Evolutionary conservation across 768 basidiomycete genomes (phyloP).

Genomic region (Epithele typhae): DNA sequence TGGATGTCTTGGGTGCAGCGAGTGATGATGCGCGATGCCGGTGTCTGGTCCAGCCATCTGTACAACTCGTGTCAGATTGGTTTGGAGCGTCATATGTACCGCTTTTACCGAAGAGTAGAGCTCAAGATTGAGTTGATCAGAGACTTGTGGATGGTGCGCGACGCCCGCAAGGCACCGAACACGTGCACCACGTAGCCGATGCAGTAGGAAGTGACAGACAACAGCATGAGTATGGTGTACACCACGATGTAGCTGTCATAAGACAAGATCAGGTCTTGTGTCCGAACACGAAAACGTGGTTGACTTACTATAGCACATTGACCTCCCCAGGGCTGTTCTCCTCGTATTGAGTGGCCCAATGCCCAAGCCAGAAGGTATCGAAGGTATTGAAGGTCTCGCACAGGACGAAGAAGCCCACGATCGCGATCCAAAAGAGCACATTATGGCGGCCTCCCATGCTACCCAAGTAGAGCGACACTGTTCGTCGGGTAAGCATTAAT

Average conservation of each 20-base stretch:
- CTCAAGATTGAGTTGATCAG: constrained; percentile 18
- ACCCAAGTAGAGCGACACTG: constrained; percentile 2
- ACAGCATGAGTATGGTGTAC: constrained; percentile 19
- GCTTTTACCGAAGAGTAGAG: constrained; percentile 27
- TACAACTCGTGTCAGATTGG: background rate
- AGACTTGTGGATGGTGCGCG: too few species aligned
- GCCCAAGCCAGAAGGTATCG: background rate
- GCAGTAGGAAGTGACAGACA: background rate
- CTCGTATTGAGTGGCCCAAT: constrained; percentile 10
- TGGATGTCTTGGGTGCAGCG: constrained; percentile 35
- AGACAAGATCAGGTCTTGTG: background rate
- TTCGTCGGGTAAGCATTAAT: background rate
- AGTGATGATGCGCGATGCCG: constrained; percentile 53
- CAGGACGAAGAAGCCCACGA: background rate
- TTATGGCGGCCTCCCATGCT: background rate
- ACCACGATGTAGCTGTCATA: too few species aligned
- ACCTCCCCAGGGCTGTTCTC: constrained; percentile 24
- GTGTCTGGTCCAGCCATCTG: too few species aligned
- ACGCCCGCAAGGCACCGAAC: too few species aligned
- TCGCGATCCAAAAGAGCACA: background rate
- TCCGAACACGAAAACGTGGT: constrained; percentile 17
- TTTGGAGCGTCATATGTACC: too few species aligned
- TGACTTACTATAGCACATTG: constrained; percentile 27
- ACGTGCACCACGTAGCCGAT: too few species aligned
- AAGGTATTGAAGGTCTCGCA: background rate